Base-by-base conservation (phyloP, 148 eudicot genomes). In the Polygonum maritimum region DNA sequence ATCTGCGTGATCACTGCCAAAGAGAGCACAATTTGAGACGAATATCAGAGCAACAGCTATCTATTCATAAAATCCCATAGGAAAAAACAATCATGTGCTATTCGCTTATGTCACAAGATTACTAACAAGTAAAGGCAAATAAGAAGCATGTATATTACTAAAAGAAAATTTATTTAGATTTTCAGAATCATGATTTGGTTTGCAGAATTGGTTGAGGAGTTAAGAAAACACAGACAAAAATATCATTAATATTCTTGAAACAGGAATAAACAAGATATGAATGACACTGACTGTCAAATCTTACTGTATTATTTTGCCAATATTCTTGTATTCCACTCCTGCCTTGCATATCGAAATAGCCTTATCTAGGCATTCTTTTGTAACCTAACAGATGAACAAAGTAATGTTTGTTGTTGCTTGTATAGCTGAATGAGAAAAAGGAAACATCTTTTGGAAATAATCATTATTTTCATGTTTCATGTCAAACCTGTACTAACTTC, bases 341-440 rank as follows among this genome's bases (percentile, higher is more conserved):
- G 99, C 93, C 75, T 90, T 91, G 85, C 99, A 96, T 58, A 96
- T 87, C 72, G 97, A 83, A 83, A 96, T 91, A 79, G 99, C 98
- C 80, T 86, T 91, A 82, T 92, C 84, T 47, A 96, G 80, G 83
- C 90, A 86, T 83, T 92, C 99, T 83, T 92, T 91, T 62, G 99
- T 96, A 52, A 92, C 99, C 99, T 96, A 78, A 19, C 11, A 70
- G 21, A 19, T 19, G 16, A 67, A 36, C 71, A 67, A 67, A 6
- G n/a, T 35, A 67, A 16, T 35, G 44, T 67, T 67, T 36, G 44
- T 8, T 5, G 40, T 67, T 36, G 38, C 63, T 57, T 18, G 69
- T 67, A 67, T 35, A n/a, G 15, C 15, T 35, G 10, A 67, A 67
- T 35, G 44, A 67, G 38, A 26, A 26, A 26, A 26, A 26, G 31